These are phyloP conservation scores for Piloderma croceum DNA, from an alignment of 768 basidiomycete species.

Conservation along the genomic window DNA sequence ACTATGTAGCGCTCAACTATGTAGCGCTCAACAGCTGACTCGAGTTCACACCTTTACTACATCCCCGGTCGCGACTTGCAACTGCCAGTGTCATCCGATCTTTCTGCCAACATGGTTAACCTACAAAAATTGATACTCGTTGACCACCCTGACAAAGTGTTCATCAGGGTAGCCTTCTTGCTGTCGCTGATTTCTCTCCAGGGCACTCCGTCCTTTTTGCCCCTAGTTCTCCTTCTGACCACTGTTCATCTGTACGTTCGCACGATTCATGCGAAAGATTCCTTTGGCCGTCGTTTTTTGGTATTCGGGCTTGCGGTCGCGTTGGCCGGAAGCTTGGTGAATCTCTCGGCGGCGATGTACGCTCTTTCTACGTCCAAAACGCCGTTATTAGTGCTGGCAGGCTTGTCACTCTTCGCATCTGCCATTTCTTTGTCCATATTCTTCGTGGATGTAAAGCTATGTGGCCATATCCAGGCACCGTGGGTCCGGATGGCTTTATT, in stretches of 20 bases:
- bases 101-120: no score
- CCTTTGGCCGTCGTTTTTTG: constrained; percentile 1
- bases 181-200: constrained; percentile 22
- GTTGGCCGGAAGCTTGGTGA: constrained; percentile 19
- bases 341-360: constrained; percentile 21
- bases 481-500: constrained; percentile 53
- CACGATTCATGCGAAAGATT: constrained; percentile 12
- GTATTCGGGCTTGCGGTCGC: constrained; percentile 19
- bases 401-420: constrained; percentile 38
- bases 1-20: no score
- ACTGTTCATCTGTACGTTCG: constrained; percentile 20
- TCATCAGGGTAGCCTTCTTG: background rate
- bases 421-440: constrained; percentile 30
- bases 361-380: constrained; percentile 46
- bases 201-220: constrained; percentile 23
- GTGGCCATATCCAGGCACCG: constrained; percentile 21
- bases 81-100: no score
- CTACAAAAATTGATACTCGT: no score
- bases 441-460: constrained; percentile 34
- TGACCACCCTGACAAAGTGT: background rate
- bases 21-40: no score
- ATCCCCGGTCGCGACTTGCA: no score
- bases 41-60: no score
- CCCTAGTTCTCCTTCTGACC: constrained; percentile 23
- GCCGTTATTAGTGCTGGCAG: constrained; percentile 43